phyloP scores from a whole-genome alignment of 1,284 basidiomycete species.

The Trichosporon faecale region DNA sequence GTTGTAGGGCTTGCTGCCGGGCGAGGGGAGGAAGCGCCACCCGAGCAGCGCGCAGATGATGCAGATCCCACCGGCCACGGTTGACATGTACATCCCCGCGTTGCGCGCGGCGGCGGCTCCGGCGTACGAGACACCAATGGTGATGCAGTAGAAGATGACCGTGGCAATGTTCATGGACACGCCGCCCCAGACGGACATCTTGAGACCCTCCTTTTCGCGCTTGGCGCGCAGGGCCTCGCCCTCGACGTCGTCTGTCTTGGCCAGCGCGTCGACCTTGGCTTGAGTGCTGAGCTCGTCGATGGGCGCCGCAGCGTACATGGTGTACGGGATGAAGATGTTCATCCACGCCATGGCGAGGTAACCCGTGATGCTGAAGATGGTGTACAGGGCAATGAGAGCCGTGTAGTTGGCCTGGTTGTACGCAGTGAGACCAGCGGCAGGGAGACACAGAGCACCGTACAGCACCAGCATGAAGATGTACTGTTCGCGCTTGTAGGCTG shows the following conservation, averaged over 20 bases:
- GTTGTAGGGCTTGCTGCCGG: background rate
- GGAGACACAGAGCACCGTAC: constrained; percentile 16
- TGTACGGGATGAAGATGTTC: constrained; percentile 19
- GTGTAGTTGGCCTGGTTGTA: constrained; percentile 13
- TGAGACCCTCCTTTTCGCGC: constrained; percentile 15
- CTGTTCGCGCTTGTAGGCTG: constrained; percentile 17
- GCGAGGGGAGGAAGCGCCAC: constrained; percentile 14
- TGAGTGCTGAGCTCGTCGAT: constrained; percentile 5
- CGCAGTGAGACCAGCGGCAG: constrained; percentile 17
- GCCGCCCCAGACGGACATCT: constrained; percentile 10
- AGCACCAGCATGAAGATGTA: constrained; percentile 14
- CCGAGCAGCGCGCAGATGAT: constrained; percentile 8
- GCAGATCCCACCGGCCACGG: constrained; percentile 10
- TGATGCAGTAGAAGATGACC: constrained; percentile 15
- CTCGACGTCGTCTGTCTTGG: background rate
- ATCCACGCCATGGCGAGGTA: constrained; percentile 16
- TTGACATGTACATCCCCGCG: constrained; percentile 19
- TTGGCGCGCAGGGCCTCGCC: background rate
- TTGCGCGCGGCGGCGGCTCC: background rate
- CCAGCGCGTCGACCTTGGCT: background rate
- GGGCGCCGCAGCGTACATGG: constrained; percentile 13
- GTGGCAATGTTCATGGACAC: constrained; percentile 8
- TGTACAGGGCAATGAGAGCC: constrained; percentile 12
- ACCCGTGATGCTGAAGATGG: constrained; percentile 16
- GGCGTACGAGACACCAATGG: constrained; percentile 15